Evolutionary conservation across 495 filamentous ascomycete species (phyloP), one percentile per base, ranked within the genome.

Genomic region (Lasiosphaeriaceae sp.): DNA sequence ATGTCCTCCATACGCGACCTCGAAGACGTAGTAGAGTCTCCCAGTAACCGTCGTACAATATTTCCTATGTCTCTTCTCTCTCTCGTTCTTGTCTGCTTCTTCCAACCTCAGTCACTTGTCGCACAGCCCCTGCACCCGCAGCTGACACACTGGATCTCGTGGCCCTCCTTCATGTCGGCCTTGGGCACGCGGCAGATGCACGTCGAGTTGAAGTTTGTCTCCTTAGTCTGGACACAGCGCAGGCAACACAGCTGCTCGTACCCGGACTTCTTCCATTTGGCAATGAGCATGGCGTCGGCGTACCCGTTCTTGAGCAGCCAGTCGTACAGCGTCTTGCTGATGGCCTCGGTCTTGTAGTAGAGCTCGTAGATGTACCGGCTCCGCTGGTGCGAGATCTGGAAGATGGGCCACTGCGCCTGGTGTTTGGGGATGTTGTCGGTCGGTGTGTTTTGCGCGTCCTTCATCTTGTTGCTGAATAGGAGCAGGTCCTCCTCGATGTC

Each of bases 261-360:
- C 20, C 94, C 95, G 66, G 93, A 88, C 75, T 97, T 99, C 82
- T 99, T 99, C 94, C 94, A 99, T 75, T 99, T 97, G 16, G 94
- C 94, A 66, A 99, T 97, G 59, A 99, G 76, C 71, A 88, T 92
- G 19, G 88, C 83, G 76, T 99, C 94, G 11, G 90, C 94, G 71
- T 99, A 97, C 47, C 86, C 86, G 70, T 97, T 96, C 81, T 99
- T 99, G 46, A 97, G 79, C 63, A 97, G 77, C 88, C 89, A 99
- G 58, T 96, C 93, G 71, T 99, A 99, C 14, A 97, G 79, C 69
- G 83, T 78, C 71, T 89, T 91, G 57, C 82, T 87, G 73, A 99
- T 97, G 46, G 92, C 92, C 72, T 96, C 90, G 75, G 96, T 96
- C 69, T 95, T 88, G 74, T 97, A 98, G 76, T 97, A 98, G 22